phyloP scores from a whole-genome alignment of 2,329 filamentous ascomycete species.

The Elsinoe ampelina region DNA sequence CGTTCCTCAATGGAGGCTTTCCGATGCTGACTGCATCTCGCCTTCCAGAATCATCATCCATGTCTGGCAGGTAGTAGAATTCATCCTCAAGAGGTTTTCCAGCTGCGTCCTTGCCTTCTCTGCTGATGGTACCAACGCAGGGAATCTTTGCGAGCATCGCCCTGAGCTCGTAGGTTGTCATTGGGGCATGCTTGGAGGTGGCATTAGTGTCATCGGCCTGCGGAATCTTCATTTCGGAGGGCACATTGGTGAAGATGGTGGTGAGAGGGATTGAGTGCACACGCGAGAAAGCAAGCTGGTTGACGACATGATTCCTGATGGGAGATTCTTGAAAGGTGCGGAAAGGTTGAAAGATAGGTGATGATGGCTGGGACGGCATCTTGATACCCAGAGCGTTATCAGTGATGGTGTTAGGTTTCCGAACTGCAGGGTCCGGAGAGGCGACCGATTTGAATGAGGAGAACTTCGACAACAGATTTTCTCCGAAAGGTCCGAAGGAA shows the following conservation, averaged over 20 bases:
- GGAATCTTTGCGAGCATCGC: conserved; percentile 61
- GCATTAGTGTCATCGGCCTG: conserved; percentile 21
- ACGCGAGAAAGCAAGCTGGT: conserved; percentile 90
- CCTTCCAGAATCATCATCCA: conserved; percentile 69
- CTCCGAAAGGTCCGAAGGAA: conserved; percentile 84
- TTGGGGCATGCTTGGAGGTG: conserved; percentile 28
- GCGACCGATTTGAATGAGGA: conserved; percentile 61
- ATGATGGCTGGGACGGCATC: background rate
- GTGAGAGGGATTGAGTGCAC: conserved; percentile 86
- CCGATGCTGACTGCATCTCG: conserved; percentile 74
- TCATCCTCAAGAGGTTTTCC: conserved; percentile 90
- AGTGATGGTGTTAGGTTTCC: conserved; percentile 23
- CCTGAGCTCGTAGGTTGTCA: conserved; percentile 57
- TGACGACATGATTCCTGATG: conserved; percentile 79
- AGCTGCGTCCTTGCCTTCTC: conserved; percentile 91
- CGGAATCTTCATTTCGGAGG: conserved; percentile 38
- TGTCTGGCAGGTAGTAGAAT: conserved; percentile 90
- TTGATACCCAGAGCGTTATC: conserved; percentile 26
- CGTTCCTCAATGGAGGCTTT: conserved; percentile 80
- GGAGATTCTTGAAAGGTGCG: conserved; percentile 30
- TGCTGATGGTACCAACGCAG: conserved; percentile 79
- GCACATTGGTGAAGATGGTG: conserved; percentile 79
- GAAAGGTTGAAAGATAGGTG: conserved; percentile 18
- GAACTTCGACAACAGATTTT: conserved; percentile 72
- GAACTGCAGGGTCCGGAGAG: conserved; percentile 47